Evolutionary conservation across 768 basidiomycete species (phyloP), one percentile per base, ranked within the genome.

Genomic region (Termitomyces sp.): DNA sequence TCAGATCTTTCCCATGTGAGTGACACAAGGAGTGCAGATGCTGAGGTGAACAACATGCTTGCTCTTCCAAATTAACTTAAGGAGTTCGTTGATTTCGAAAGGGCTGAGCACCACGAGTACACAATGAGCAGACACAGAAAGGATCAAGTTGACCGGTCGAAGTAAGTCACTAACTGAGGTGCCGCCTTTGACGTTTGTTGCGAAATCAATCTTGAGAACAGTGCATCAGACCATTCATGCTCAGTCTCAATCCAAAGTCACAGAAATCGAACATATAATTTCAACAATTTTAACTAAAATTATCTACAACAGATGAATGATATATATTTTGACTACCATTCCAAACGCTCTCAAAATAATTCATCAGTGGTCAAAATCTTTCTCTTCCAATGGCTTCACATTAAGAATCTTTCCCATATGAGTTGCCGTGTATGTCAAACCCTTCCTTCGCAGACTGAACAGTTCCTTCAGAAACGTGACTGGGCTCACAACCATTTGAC

Each of bases 71-170:
- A 81, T 76, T n/a, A 46, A 42, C 0, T 70, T 68, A 2, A 80
- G 62, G 13, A 78, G 67, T 10, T 42, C 44, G 46, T 79, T 68
- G 26, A 65, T 76, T 63, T 81, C 78, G 44, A 50, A 69, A 22
- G 61, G 76, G 63, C 80, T 82, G 53, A 78, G 48, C 13, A 75
- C 58, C 27, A 81, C 67, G 8, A 78, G 61, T 2, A 55, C 32
- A 2, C 37, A 13, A 10, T 42, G 27, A 39, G 41, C 51, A 39
- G 56, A 56, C 18, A 55, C 56, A 5, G 72, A 73, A 34, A 79
- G 34, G 44, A 81, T 69, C 79, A 79, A 81, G 34, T 75, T 68
- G 42, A 78, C 74, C 0, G 76, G 70, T 9, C 73, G 65, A 24
- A 74, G 70, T 41, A 73, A 70, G 24, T 74, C 69, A 24, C 64